A percentile compares a stretch with the other conserved stretches of the same genome.
Conservation (phyloP, 2,329 filamentous ascomycete species). For the Macrophomina phaseolina region DNA sequence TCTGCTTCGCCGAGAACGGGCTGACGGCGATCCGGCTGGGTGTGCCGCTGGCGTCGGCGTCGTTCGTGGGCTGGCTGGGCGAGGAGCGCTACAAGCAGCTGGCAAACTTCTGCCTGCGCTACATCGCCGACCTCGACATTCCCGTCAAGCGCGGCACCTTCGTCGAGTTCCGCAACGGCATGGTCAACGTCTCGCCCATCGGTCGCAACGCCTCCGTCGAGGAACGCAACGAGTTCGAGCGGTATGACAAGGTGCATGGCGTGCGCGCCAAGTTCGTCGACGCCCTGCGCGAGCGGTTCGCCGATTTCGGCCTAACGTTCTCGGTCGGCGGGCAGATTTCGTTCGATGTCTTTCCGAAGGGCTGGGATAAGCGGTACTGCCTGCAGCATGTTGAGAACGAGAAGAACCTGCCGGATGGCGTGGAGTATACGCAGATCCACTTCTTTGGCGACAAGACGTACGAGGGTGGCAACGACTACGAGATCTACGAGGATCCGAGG, state of each 20-base stretch:
- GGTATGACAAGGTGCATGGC: constrained; percentile 78
- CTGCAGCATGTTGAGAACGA: constrained; percentile 85
- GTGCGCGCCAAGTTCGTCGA: constrained; percentile 79
- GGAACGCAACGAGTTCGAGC: constrained; percentile 83
- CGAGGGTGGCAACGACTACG: constrained; percentile 91
- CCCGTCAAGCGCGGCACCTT: constrained; percentile 85
- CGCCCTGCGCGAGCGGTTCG: constrained; percentile 79
- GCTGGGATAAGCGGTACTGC: constrained; percentile 99
- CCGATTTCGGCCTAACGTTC: constrained; percentile 85
- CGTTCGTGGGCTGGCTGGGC: constrained; percentile 91
- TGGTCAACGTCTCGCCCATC: constrained; percentile 85
- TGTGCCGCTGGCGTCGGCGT: constrained; percentile 73
- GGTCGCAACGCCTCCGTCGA: constrained; percentile 82
- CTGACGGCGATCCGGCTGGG: constrained; percentile 89
- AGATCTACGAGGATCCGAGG: constrained; percentile 84
- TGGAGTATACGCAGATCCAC: constrained; percentile 86
- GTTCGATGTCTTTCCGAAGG: constrained; percentile 94
- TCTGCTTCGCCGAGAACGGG: constrained; percentile 96
- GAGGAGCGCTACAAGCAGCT: constrained; percentile 84
- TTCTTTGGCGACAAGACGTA: constrained; percentile 98
- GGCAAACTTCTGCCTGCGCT: constrained; percentile 76
- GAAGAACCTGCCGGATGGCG: constrained; percentile 66
- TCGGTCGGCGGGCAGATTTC: constrained; percentile 97
- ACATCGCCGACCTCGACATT: constrained; percentile 82
- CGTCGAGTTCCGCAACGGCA: constrained; percentile 87